phyloP scores from a whole-genome alignment of 225 moss, liverwort and hornwort species.

The Ulota crispa region DNA sequence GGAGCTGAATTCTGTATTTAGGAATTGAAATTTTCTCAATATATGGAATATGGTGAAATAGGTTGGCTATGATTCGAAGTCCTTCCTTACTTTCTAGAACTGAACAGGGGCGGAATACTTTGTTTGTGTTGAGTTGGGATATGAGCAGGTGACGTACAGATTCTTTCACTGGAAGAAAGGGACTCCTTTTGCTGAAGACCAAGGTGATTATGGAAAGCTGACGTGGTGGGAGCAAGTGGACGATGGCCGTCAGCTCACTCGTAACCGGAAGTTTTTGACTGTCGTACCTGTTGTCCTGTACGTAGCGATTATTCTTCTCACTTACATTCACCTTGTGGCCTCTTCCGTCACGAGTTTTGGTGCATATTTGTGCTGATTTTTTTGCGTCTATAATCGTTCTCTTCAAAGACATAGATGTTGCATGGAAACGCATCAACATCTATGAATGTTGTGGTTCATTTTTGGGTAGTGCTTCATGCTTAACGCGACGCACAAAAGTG shows the following conservation, averaged over 20 bases:
- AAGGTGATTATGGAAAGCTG: constrained; percentile 94
- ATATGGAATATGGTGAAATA: too few species aligned
- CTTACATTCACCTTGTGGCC: background rate
- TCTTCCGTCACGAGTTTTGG: background rate
- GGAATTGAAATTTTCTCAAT: too few species aligned
- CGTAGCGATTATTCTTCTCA: constrained; percentile 29
- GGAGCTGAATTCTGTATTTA: too few species aligned
- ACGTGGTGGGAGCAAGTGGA: constrained; percentile 99
- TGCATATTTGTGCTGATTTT: background rate
- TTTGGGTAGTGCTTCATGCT: background rate
- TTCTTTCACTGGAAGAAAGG: constrained; percentile 99
- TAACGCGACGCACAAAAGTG: background rate
- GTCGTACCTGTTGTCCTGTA: constrained; percentile 96
- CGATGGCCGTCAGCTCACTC: constrained; percentile 95
- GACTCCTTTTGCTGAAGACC: constrained; percentile 95
- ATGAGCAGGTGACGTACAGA: constrained; percentile 80
- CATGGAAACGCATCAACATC: background rate
- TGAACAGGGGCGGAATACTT: background rate
- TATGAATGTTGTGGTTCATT: background rate
- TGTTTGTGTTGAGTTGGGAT: constrained; percentile 22
- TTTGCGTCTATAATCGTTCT: background rate
- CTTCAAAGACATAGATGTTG: background rate
- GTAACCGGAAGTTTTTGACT: constrained; percentile 97
- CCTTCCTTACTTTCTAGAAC: background rate
- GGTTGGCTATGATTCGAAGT: background rate